Base-by-base conservation (phyloP, 73 alveolate species). In the Tetrahymena borealis region DNA sequence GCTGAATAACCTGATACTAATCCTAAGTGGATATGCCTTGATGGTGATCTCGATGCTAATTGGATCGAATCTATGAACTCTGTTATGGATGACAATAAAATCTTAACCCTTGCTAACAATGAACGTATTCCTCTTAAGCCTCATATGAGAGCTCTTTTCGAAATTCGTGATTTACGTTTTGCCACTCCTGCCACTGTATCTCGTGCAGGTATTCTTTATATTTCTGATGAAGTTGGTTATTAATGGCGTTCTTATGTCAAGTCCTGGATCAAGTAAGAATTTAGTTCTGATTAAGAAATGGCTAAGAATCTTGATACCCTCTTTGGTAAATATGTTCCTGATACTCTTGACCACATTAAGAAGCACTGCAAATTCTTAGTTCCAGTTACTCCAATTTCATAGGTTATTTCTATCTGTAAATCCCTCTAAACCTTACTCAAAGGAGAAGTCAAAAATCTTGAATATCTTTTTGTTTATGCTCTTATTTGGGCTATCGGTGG, bases 141-240 rank as follows among this genome's bases (percentile, higher is more conserved):
- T 40, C 99, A 99, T 96, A 99, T 99, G 99, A 99, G 99, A 98
- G 95, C 99, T 99, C 96, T 99, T 96, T 99, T 99, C 96, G 99
- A 99, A 97, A 99, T 99, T 93, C 97, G 99, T 92, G 99, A 99
- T 97, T 97, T 99, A 94, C 96, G 98, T 93, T 99, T 97, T 96
- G 99, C 99, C 39, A 98, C 99, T 40, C 99, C 99, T n/a, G 99
- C 99, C 78, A 99, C 99, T 33, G 99, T 99, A 90, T 98, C 99
- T 33, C 97, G 99, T 90, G 99, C 99, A 12, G 99, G 99, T 96
- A 99, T 99, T 94, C 98, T 99, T 33, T 99, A 96, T 94, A 97
- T 98, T 78, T 97, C 99, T 40, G 99, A 94, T 78, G 98, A 96
- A 95, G 97, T 94, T 43, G 99, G 99, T 32, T 94, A 94, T 91